Evolutionary conservation across 495 filamentous ascomycete genomes (phyloP), one percentile per base, ranked within the genome.

Genomic region (Xylaria castorea): DNA sequence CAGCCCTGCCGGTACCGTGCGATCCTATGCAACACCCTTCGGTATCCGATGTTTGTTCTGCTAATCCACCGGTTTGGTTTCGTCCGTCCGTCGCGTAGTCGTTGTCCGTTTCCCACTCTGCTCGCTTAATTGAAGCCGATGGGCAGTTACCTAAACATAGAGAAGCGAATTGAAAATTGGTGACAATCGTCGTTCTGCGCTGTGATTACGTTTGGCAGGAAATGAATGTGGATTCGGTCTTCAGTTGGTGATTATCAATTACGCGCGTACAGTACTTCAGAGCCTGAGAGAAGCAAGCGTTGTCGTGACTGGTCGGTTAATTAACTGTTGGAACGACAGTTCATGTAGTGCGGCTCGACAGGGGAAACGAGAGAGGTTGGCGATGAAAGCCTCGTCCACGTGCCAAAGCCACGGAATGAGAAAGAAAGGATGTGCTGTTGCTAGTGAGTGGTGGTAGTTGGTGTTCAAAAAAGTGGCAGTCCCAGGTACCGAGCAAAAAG

Each of bases 21-120:
- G 51, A 74, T 65, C 71, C 70, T 74, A 70, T 51, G 69, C 70
- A 72, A 60, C 67, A 71, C 50, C 50, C 65, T 62, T 70, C 67
- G 67, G 67, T 36, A 60, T 61, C 66, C 66, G 66, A 57, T 57
- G 48, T 27, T 57, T 25, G 32, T 30, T 63, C 58, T 42, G 18
- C 51, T 25, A 34, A 25, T 57, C 38, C 60, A 51, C 60, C 30
- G 3, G 14, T 0, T 46, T 11, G 30, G 60, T 30, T 71, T 48
- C 25, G 53, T 46, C 42, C 8, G 40, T 27, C 50, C 5, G 57
- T 32, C 53, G 30, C 14, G 16, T 38, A 30, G 55, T 6, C 32
- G 40, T 30, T n/a, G n/a, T 71, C 67, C 22, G 53, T 27, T 61
- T 64, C 32, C 25, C 18, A 38, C 40, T 20, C 34, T 25, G 14